phyloP scores from a whole-genome alignment of 1,284 basidiomycete species.

The Ustilago trichophora region DNA sequence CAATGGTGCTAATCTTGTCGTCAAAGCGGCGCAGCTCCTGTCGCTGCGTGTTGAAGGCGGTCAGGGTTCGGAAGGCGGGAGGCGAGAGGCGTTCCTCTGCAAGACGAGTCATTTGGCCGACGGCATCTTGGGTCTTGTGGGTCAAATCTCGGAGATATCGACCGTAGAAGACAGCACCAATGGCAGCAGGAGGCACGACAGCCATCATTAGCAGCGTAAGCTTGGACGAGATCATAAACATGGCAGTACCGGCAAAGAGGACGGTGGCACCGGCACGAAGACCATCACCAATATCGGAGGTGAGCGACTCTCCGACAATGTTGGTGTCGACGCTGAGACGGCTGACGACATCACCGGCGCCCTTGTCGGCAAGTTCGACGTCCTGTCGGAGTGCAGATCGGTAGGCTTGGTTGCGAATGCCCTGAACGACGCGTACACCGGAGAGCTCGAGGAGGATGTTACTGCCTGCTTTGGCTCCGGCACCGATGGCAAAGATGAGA shows the following conservation, averaged over 20 bases:
- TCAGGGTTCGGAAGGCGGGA: conserved; percentile 84
- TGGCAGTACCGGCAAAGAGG: conserved; percentile 78
- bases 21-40: conserved; percentile 74
- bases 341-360: conserved; percentile 92
- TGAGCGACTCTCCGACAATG: conserved; percentile 90
- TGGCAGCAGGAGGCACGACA: conserved; percentile 91
- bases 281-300: conserved; percentile 60
- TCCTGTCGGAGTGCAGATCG: conserved; percentile 84
- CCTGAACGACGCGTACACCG: conserved; percentile 91
- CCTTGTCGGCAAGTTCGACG: conserved; percentile 79
- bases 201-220: conserved; percentile 91
- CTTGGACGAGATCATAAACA: conserved; percentile 92
- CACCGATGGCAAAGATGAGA: conserved; percentile 84
- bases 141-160: conserved; percentile 91
- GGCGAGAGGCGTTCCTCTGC: conserved; percentile 88
- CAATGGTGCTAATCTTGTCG: conserved; percentile 74
- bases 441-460: conserved; percentile 83
- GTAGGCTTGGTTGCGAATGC: conserved; percentile 85
- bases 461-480: conserved; percentile 84
- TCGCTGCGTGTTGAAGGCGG: conserved; percentile 82
- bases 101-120: conserved; percentile 87
- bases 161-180: conserved; percentile 96
- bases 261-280: conserved; percentile 60
- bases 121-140: conserved; percentile 89
- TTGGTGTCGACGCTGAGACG: conserved; percentile 89